Percentiles rank a stretch among this genome's conserved stretches.
These are phyloP conservation scores for Ramalina peruviana DNA, from an alignment of 495 filamentous ascomycete species.

Conservation along the genomic window DNA sequence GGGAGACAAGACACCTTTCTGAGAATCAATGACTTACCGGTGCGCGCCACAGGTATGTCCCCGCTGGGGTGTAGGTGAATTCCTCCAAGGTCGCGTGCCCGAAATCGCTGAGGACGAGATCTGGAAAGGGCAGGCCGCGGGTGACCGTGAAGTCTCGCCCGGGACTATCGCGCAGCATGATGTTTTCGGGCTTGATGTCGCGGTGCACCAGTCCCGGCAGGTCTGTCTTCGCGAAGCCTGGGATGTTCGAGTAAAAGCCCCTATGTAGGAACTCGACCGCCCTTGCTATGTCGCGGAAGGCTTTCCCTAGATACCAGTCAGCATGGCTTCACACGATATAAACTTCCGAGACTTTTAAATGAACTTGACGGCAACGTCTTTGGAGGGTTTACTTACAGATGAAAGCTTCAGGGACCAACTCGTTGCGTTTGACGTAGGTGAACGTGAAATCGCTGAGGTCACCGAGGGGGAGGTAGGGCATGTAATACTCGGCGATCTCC, in stretches of 20 bases:
- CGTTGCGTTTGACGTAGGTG: constrained; percentile 40
- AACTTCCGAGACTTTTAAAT: too few species aligned
- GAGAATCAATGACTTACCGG: background rate
- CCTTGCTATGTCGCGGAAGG: constrained; percentile 81
- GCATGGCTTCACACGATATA: too few species aligned
- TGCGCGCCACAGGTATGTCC: constrained; percentile 79
- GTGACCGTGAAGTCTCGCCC: background rate
- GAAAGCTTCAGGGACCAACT: constrained; percentile 90
- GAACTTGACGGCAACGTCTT: too few species aligned
- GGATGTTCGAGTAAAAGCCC: constrained; percentile 13
- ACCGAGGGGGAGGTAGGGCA: constrained; percentile 93
- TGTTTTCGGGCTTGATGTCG: constrained; percentile 97
- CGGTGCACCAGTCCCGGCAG: constrained; percentile 67
- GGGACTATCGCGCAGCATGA: constrained; percentile 55
- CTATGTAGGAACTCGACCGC: constrained; percentile 89
- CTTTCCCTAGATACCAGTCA: constrained; percentile 17
- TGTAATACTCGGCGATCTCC: constrained; percentile 94
- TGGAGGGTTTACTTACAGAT: constrained; percentile 51
- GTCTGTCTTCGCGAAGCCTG: background rate
- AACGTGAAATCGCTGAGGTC: constrained; percentile 77
- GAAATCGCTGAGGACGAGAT: constrained; percentile 67
- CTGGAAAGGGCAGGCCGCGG: background rate
- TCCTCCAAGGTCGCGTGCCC: constrained; percentile 70
- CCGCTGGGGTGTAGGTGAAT: constrained; percentile 75
- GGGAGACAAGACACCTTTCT: background rate